These are phyloP conservation scores for Lentinus tigrinus DNA, from an alignment of 768 basidiomycete species.

Conservation along the genomic window DNA sequence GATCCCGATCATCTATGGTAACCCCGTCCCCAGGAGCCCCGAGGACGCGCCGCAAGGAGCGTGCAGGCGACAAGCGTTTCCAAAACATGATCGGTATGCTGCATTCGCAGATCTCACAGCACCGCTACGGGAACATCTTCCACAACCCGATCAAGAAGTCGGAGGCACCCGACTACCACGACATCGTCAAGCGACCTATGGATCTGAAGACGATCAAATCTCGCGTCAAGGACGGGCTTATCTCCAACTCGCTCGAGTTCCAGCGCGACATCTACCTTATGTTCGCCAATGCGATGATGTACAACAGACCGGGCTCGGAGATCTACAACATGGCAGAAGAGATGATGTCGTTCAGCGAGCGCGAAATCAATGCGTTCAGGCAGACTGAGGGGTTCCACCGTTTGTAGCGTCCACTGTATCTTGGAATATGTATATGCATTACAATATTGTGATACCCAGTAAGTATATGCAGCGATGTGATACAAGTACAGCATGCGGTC, in stretches of 20 bases:
- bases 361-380: slow-evolving; percentile 63
- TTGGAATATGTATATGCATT: slow-evolving; percentile 7
- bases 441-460: neutral
- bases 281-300: slow-evolving; percentile 98
- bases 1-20: neutral
- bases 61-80: slow-evolving; percentile 52
- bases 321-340: slow-evolving; percentile 90
- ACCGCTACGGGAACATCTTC: slow-evolving; percentile 88
- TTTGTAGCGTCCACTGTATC: slow-evolving; percentile 11
- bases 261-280: slow-evolving; percentile 89
- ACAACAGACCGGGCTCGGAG: slow-evolving; percentile 83
- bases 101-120: slow-evolving; percentile 78
- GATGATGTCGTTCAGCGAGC: slow-evolving; percentile 80
- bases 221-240: slow-evolving; percentile 80
- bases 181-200: slow-evolving; percentile 93
- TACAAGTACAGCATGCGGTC: slow-evolving; percentile 9
- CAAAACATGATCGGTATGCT: slow-evolving; percentile 81
- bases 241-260: slow-evolving; percentile 81
- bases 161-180: slow-evolving; percentile 89
- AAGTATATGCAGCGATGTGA: neutral
- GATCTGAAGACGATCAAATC: slow-evolving; percentile 91
- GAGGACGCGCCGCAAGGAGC: slow-evolving; percentile 19
- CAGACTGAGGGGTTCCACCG: slow-evolving; percentile 67
- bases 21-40: slow-evolving; percentile 8
- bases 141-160: slow-evolving; percentile 85